Evolutionary conservation across 2,329 filamentous ascomycete species (phyloP).

Genomic region (Alternaria incomplexa): DNA sequence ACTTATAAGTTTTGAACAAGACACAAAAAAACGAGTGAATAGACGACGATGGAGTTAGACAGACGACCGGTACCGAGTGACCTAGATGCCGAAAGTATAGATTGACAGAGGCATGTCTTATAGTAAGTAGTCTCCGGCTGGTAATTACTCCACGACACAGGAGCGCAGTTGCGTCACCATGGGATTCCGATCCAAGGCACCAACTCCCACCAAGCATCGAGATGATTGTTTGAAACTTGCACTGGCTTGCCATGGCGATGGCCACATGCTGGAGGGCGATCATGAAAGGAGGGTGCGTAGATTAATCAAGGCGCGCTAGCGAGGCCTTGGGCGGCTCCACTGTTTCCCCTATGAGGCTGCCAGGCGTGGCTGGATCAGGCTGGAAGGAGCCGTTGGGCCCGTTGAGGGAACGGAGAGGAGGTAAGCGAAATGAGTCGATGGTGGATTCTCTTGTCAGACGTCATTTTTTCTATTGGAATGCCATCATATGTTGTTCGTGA

Average conservation of each 20-base stretch:
- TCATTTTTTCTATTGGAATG: neutral
- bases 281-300: conserved; percentile 32
- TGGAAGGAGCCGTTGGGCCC: neutral
- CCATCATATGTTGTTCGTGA: neutral
- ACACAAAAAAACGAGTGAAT: conserved; percentile 6
- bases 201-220: neutral
- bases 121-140: conserved; percentile 23
- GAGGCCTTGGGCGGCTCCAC: conserved; percentile 11
- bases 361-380: neutral
- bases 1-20: conserved; percentile 18
- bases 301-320: conserved; percentile 43
- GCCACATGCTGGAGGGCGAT: conserved; percentile 26
- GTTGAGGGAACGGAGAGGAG: neutral
- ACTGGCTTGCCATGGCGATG: conserved; percentile 18
- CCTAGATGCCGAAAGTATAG: conserved; percentile 21
- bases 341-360: conserved; percentile 11
- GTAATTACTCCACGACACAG: conserved; percentile 26
- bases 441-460: neutral
- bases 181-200: neutral
- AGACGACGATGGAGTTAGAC: conserved; percentile 17
- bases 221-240: conserved; percentile 26
- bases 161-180: conserved; percentile 11
- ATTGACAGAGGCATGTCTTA: conserved; percentile 23
- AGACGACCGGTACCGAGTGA: conserved; percentile 21
- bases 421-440: conserved; percentile 3